Conservation (phyloP, 2,329 filamentous ascomycete genomes). For the Diaporthe capsici region DNA sequence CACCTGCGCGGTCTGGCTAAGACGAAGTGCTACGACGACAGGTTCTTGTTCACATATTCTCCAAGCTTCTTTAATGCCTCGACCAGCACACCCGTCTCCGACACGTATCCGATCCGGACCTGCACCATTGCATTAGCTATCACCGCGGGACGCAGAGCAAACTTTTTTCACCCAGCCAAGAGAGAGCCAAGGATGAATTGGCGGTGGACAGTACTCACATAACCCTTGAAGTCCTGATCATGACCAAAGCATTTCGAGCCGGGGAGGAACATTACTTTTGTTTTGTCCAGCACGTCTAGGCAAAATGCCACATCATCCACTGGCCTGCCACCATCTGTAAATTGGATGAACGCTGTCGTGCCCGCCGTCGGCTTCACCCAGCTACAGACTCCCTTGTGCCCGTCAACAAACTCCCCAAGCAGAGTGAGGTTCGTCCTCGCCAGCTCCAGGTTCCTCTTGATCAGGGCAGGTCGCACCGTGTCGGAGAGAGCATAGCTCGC, state of each 20-base stretch:
- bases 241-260: constrained; percentile 81
- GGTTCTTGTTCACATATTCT: constrained; percentile 55
- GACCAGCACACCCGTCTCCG: constrained; percentile 77
- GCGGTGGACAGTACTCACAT: constrained; percentile 59
- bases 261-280: constrained; percentile 81
- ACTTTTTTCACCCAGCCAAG: not conserved
- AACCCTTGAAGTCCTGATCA: constrained; percentile 77
- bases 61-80: constrained; percentile 71
- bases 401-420: constrained; percentile 76
- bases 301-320: constrained; percentile 83
- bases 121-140: not conserved
- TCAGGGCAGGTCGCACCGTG: constrained; percentile 53
- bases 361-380: constrained; percentile 85
- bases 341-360: constrained; percentile 83
- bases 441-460: constrained; percentile 72
- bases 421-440: constrained; percentile 77
- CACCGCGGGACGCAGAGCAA: not conserved
- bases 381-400: constrained; percentile 72
- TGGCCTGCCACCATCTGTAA: constrained; percentile 70
- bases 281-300: constrained; percentile 75
- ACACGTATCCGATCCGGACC: constrained; percentile 79
- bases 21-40: constrained; percentile 42
- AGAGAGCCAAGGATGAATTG: not conserved
- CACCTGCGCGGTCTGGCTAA: not conserved
- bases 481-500: constrained; percentile 80